A percentile compares a stretch with the other conserved stretches of the same genome.
These are phyloP conservation scores for Annona cherimola DNA, from an alignment of 164 flowering plant genomes.

Conservation along the genomic window DNA sequence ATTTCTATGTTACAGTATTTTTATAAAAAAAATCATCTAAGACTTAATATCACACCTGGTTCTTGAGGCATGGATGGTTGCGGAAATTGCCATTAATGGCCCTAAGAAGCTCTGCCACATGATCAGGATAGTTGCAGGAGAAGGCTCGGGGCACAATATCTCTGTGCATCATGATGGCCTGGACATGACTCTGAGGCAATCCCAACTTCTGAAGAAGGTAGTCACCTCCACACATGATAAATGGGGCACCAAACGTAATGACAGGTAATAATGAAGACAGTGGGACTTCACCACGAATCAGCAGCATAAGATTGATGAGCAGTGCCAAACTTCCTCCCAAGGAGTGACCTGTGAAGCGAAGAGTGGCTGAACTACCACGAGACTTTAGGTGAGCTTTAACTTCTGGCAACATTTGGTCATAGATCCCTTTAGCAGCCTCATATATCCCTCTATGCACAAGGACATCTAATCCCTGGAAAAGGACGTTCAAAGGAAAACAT, in stretches of 20 bases:
- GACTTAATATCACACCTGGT: constrained; percentile 45
- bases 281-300: constrained; percentile 77
- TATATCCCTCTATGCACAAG: constrained; percentile 96
- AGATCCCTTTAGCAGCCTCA: constrained; percentile 96
- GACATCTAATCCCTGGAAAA: constrained; percentile 67
- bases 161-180: constrained; percentile 77
- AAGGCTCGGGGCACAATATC: constrained; percentile 98
- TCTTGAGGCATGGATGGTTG: constrained; percentile 74
- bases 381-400: constrained; percentile 58
- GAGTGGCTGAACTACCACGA: constrained; percentile 55
- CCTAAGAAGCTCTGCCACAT: constrained; percentile 75
- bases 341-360: constrained; percentile 97
- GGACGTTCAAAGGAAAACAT: not conserved
- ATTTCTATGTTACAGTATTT: not conserved
- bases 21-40: not conserved
- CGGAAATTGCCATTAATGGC: constrained; percentile 85
- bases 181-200: constrained; percentile 71
- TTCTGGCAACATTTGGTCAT: constrained; percentile 91
- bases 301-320: constrained; percentile 80
- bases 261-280: constrained; percentile 82
- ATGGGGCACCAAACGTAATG: constrained; percentile 89
- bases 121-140: constrained; percentile 83
- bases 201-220: constrained; percentile 64
- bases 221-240: constrained; percentile 91
- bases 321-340: constrained; percentile 91